Percentiles rank a stretch among this genome's conserved stretches.
Evolutionary conservation across 805 yeast species (phyloP).

Genomic region (Starmerella vaccinii): DNA sequence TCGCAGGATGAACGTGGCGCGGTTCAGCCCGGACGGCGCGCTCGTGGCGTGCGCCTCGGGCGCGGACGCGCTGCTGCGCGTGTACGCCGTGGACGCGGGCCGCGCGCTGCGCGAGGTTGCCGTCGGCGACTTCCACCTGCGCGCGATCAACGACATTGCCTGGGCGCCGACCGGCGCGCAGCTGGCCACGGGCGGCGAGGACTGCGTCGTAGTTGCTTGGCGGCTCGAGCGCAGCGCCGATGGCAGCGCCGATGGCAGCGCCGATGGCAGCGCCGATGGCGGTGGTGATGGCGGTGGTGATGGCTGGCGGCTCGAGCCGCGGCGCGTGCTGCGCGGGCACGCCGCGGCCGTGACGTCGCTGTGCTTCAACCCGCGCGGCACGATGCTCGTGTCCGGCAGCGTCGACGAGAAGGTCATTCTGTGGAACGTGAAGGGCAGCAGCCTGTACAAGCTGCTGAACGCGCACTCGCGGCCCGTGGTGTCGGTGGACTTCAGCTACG

Average conservation of each 20-base stretch:
- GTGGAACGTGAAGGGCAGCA: constrained; percentile 74
- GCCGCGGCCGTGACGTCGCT: constrained; percentile 75
- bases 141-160: constrained; percentile 62
- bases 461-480: constrained; percentile 91
- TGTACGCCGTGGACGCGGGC: constrained; percentile 1
- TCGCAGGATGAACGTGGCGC: constrained; percentile 13
- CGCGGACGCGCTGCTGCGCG: constrained; percentile 33
- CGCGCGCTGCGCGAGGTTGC: constrained; percentile 1
- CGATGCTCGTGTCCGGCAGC: constrained; percentile 67
- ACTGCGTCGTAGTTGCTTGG: constrained; percentile 69
- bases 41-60: constrained; percentile 47
- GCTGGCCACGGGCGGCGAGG: constrained; percentile 81
- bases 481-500: constrained; percentile 60
- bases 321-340: constrained; percentile 54
- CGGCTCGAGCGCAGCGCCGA: constrained; percentile 30
- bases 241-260: no score
- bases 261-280: no score
- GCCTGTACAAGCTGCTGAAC: constrained; percentile 63
- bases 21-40: constrained; percentile 42
- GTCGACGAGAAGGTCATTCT: constrained; percentile 84
- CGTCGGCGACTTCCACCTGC: constrained; percentile 44
- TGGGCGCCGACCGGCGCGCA: constrained; percentile 69
- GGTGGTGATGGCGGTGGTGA: no score
- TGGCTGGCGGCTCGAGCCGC: constrained; percentile 32
- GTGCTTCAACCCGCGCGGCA: constrained; percentile 62